These are phyloP conservation scores for Entomortierella chlamydospora DNA, from an alignment of 192 early-diverging fungal species.

Conservation along the genomic window DNA sequence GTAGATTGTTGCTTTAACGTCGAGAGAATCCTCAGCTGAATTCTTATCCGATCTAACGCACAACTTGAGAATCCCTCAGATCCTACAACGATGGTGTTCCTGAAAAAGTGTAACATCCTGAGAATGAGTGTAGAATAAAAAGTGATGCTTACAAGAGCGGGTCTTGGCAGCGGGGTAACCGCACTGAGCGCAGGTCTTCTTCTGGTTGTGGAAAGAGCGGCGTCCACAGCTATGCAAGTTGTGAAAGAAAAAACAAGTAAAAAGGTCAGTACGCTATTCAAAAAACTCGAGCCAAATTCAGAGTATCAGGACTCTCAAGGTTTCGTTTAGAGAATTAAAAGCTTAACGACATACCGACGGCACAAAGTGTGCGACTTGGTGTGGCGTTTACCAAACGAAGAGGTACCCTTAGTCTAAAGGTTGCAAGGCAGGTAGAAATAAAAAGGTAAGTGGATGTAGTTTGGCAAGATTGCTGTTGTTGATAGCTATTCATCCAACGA, in stretches of 20 bases:
- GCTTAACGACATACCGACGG: constrained; percentile 67
- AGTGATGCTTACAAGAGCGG: constrained; percentile 80
- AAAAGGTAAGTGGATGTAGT: neutral
- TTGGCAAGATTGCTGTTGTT: neutral
- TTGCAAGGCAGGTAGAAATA: neutral
- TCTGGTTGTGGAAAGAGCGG: constrained; percentile 99
- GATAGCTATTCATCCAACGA: neutral
- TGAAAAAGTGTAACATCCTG: neutral
- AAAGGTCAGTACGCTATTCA: neutral
- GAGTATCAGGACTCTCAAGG: too few relatives aligned
- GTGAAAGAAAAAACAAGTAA: neutral
- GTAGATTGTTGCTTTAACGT: too few relatives aligned
- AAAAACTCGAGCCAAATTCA: too few relatives aligned
- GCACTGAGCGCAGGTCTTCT: constrained; percentile 99
- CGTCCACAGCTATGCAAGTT: constrained; percentile 78
- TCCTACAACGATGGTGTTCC: neutral
- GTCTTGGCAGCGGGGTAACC: constrained; percentile 99
- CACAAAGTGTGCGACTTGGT: constrained; percentile 99
- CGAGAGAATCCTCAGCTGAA: too few relatives aligned
- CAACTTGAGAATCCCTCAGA: neutral
- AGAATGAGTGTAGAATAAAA: neutral
- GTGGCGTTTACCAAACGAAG: constrained; percentile 99
- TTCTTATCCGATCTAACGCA: neutral
- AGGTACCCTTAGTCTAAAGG: constrained; percentile 95
- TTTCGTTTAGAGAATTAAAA: too few relatives aligned